These are phyloP conservation scores for Lithospermum erythrorhizon DNA, from an alignment of 257 asterid species.

Conservation along the genomic window DNA sequence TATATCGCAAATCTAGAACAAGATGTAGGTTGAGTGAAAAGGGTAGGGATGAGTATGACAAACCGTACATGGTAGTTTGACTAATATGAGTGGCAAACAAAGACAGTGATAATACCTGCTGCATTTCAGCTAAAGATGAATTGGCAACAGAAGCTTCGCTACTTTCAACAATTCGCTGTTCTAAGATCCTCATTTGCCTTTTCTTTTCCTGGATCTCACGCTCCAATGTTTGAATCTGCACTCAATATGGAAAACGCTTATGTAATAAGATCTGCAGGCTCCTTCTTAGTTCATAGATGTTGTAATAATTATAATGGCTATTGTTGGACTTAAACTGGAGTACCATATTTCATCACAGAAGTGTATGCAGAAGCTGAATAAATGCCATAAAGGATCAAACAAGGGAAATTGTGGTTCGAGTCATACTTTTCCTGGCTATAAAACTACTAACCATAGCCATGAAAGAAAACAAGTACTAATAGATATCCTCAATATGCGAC, in stretches of 20 bases:
- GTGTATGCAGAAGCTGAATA: no score
- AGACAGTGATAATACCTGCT: constrained; percentile 52
- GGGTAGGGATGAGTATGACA: background rate
- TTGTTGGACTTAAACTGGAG: no score
- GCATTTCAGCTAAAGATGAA: constrained; percentile 83
- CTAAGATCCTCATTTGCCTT: constrained; percentile 68
- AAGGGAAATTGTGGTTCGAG: no score
- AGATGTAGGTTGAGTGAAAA: background rate
- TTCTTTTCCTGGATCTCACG: constrained; percentile 75
- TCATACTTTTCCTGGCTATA: no score
- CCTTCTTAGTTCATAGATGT: no score
- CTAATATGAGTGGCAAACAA: background rate
- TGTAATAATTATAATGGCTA: no score
- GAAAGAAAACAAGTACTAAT: no score
- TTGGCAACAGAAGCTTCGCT: constrained; percentile 76
- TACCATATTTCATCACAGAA: no score
- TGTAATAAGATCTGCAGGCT: no score
- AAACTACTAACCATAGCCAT: no score
- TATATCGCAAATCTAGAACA: background rate
- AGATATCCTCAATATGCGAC: no score
- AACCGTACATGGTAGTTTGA: background rate
- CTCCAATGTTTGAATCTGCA: constrained; percentile 79
- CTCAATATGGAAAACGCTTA: background rate
- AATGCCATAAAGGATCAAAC: no score
- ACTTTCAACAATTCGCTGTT: constrained; percentile 74